Conservation (phyloP, 192 early-diverging fungal species). For the Kickxella alabastrina region DNA sequence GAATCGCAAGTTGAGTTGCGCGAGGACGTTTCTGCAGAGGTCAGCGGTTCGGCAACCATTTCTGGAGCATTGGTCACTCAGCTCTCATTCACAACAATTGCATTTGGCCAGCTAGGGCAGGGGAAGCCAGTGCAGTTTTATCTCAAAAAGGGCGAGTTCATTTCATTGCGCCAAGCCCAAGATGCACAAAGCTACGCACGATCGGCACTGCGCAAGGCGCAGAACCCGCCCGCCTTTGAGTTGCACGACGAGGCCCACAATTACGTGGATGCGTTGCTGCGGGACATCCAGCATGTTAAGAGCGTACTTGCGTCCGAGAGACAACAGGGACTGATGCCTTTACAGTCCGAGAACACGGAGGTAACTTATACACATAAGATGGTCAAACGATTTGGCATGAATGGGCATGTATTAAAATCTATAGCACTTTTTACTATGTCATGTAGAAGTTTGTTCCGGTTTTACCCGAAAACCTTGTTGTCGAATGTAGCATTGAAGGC, state of each 20-base stretch:
- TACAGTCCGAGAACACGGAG: constrained; percentile 20
- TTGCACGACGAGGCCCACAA: constrained; percentile 15
- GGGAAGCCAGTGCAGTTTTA: constrained; percentile 17
- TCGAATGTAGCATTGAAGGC: constrained; percentile 29
- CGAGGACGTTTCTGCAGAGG: constrained; percentile 6
- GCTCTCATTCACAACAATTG: constrained; percentile 21
- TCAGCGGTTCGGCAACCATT: constrained; percentile 27
- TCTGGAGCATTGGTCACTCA: constrained; percentile 24
- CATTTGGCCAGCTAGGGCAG: constrained; percentile 12
- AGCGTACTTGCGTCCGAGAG: constrained; percentile 9
- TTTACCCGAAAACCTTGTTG: constrained; percentile 38
- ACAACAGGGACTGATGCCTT: constrained; percentile 27
- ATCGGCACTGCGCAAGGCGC: constrained; percentile 14
- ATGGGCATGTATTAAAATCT: no score
- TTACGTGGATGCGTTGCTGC: constrained; percentile 10
- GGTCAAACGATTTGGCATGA: neutral
- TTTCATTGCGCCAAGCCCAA: constrained; percentile 27
- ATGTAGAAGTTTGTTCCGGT: constrained; percentile 43
- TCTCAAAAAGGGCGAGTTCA: constrained; percentile 33
- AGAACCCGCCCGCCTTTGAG: neutral
- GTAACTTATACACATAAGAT: constrained; percentile 1
- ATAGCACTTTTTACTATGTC: neutral
- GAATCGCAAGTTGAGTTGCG: neutral
- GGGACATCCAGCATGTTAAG: constrained; percentile 14
- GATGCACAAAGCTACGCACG: constrained; percentile 29